Base-by-base conservation (phyloP, 106 monocot species). In the Allium fistulosum region DNA sequence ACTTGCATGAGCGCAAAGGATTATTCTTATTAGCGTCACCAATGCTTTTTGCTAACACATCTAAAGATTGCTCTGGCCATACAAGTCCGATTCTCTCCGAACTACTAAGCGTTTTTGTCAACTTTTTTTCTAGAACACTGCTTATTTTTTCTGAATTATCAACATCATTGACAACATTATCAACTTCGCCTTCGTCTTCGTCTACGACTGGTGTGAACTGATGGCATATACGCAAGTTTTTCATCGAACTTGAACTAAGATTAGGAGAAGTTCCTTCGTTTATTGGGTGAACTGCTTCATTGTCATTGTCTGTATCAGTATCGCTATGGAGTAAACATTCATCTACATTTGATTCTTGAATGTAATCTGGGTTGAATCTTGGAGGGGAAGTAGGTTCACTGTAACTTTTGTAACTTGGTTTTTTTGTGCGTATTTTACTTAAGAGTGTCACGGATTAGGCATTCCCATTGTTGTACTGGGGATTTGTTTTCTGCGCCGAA, bases 31-130 rank as follows among this genome's bases (percentile, higher is more conserved):
- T 51, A 7, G 61, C 69, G 37, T 22, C 48, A 58, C 69, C 28
- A 28, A 28, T 28, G 28, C 28, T 26, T 58, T 69, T 81, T 10
- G 75, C 37, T 51, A 78, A 51, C 67, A 96, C 65, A 57, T 92
- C 75, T 53, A 92, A 57, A 18, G 92, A 84, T 61, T 92, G 88
- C 57, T 97, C 96, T 22, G 96, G 96, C 96, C 96, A 97, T 14
- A 74, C 75, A 61, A 97, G 70, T 8, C 91, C 88, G 58, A 97
- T 74, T 74, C 71, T 92, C 61, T 91, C 88, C 12, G 86, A 88
- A 53, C 59, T 80, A 68, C 86, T 87, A 11, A 92, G 68, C 10
- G 70, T 72, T 82, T 76, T 92, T 14, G 72, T 48, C 49, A 96
- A 63, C 73, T 69, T 79, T 57, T 80, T 83, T 48, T 77, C 74